Base-by-base conservation (phyloP, 495 filamentous ascomycete genomes). In the Talaromyces adpressus region DNA sequence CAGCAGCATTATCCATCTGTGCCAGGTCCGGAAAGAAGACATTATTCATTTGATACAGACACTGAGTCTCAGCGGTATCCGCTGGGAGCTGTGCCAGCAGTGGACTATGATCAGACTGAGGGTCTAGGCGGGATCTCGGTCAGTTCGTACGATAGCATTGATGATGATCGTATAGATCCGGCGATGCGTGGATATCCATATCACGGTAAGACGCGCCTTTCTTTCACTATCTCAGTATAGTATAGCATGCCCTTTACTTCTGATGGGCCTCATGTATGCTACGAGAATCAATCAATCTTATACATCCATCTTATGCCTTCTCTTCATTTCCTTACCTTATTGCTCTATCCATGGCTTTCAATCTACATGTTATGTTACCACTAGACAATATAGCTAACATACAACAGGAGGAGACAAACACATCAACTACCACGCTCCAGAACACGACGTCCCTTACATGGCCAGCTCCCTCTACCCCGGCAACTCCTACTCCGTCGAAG, bases 111-210 rank as follows among this genome's bases (percentile, higher is more conserved):
- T 62, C 78, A 77, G 53, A 79, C 78, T 4, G 78, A 81, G 63
- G 78, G 78, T 57, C 73, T 79, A 72, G 78, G 78, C 47, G 78
- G 78, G 20, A 64, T 81, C 12, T 81, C 78, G 16, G 78, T 81
- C 69, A 81, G 78, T 66, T 81, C 78, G 41, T 81, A 81, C 66
- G 78, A 81, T 57, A 79, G 77, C 63, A 73, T 81, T 64, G 78
- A 81, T 6, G 77, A 79, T 63, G 78, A 81, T 29, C 77, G 75
- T 61, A 71, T 66, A 52, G 78, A 80, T 72, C 62, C 62, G 7
- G 57, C 54, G 18, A 59, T 64, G 18, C 67, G 76, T 64, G 73
- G 72, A 49, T 79, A 80, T 71, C 73, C 75, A 30, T 79, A 78
- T 75, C 73, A 77, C 69, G 72, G 76, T 80, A 76, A 68, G 75